Base-by-base conservation (phyloP, 805 yeast species). In the Martiniozyma abietophila region DNA sequence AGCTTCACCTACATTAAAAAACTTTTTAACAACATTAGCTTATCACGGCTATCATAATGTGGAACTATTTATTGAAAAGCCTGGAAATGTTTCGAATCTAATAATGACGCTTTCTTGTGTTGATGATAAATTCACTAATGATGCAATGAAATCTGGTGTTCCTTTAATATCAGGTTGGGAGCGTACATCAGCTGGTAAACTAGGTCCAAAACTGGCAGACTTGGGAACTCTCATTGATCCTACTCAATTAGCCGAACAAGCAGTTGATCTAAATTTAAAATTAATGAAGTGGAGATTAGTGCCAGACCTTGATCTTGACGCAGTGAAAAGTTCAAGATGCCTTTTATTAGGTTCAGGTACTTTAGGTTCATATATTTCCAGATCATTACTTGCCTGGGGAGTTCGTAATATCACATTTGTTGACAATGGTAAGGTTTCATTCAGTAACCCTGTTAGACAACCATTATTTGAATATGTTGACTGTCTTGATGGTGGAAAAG, bases 241-340 rank as follows among this genome's bases (percentile, higher is more conserved):
- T 0, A 43, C 65, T 9, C 77, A 80, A 43, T 62, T 92, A 16
- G 89, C 96, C 0, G 82, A 80, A 40, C 97, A 94, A 56, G 89
- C 96, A 0, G 88, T 86, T 5, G 96, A 88, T 53, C 66, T 92
- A 37, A 92, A 92, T 51, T 62, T 92, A 39, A 83, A 84, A 58
- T 62, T 92, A 29, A 92, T 92, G 98, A 85, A 86, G 51, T 92
- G 99, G 99, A 68, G 98, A 45, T 72, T 92, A 12, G 85, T 83
- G 0, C 97, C 98, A 0, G 68, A 74, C 7, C 52, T 92, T 4
- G 71, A 92, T 49, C 62, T 92, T 30, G 88, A 82, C 5, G 50
- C 59, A 2, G 62, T 92, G 16, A 70, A 73, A 43, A 39, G 56
- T 12, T 69, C 79, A 8, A 78, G 69, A 43, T 80, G 88, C 25